Conservation (phyloP, 2,329 filamentous ascomycete genomes). For the Pseudocercospora musae region DNA sequence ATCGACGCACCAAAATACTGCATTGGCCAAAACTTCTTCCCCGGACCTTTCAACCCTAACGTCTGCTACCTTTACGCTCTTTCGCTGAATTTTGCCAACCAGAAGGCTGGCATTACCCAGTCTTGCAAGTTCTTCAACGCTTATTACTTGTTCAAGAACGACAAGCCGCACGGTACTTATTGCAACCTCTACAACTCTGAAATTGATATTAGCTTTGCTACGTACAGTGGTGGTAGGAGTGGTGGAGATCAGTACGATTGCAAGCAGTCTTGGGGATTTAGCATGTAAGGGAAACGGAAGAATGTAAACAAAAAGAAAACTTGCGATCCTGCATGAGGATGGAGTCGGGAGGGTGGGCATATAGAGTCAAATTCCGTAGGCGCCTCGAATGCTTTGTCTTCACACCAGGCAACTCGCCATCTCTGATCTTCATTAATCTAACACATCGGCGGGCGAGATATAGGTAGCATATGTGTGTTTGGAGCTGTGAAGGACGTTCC, state of each 20-base stretch:
- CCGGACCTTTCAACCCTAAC: constrained; percentile 33
- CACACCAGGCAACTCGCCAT: too few species aligned
- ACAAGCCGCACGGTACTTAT: constrained; percentile 29
- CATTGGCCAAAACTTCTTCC: constrained; percentile 33
- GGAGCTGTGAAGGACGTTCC: too few species aligned
- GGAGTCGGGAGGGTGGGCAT: too few species aligned
- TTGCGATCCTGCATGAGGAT: too few species aligned
- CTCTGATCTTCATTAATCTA: too few species aligned
- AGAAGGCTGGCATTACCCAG: constrained; percentile 18
- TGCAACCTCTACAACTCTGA: constrained; percentile 29
- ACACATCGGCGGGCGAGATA: too few species aligned
- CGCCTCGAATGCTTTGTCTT: too few species aligned
- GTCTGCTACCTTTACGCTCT: constrained; percentile 27
- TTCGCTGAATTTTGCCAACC: constrained; percentile 17
- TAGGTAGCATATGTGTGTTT: too few species aligned
- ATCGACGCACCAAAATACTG: constrained; percentile 20
- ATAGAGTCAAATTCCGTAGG: too few species aligned
- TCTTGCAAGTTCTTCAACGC: constrained; percentile 34
- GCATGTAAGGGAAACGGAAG: background rate
- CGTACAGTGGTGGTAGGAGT: background rate
- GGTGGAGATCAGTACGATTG: constrained; percentile 25
- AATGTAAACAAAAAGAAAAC: too few species aligned
- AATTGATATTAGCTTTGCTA: background rate
- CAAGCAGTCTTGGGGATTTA: constrained; percentile 25
- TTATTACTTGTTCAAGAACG: constrained; percentile 30